phyloP scores from a whole-genome alignment of 306 rosid species.

The Quercus aquifolioides region DNA sequence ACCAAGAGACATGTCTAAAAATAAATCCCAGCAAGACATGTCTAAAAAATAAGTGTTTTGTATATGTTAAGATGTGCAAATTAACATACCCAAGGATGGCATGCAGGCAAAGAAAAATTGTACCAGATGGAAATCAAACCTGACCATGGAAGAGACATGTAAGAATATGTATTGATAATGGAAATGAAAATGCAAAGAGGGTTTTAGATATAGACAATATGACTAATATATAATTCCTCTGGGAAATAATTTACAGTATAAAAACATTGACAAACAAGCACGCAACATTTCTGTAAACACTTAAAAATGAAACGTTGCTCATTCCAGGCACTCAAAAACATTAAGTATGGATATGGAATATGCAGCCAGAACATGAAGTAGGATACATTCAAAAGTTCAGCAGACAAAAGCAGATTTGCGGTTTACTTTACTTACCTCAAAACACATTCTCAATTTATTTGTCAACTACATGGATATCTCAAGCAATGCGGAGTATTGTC shows the following conservation, averaged over 20 bases:
- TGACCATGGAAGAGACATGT: constrained; percentile 39
- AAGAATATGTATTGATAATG: constrained; percentile 15
- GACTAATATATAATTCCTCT: not conserved
- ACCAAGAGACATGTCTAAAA: not conserved
- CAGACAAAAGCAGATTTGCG: not conserved
- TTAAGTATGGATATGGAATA: not conserved
- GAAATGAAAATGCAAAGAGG: not conserved
- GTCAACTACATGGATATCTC: not conserved
- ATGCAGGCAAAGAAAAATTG: constrained; percentile 80
- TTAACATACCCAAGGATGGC: constrained; percentile 80
- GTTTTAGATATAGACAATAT: not conserved
- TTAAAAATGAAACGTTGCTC: not conserved
- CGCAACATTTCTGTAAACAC: not conserved
- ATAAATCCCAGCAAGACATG: not conserved
- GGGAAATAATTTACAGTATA: not conserved
- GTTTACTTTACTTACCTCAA: not conserved
- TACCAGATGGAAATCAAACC: constrained; percentile 90
- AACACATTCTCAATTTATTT: not conserved
- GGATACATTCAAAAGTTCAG: not conserved
- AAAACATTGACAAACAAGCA: not conserved
- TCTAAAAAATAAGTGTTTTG: not conserved
- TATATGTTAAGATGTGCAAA: not conserved
- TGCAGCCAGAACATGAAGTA: not conserved
- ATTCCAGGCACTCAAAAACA: not conserved
- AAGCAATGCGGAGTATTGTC: not conserved